Evolutionary conservation across 2,329 filamentous ascomycete genomes (phyloP).

Genomic region (Tolypocladium guangdongense): DNA sequence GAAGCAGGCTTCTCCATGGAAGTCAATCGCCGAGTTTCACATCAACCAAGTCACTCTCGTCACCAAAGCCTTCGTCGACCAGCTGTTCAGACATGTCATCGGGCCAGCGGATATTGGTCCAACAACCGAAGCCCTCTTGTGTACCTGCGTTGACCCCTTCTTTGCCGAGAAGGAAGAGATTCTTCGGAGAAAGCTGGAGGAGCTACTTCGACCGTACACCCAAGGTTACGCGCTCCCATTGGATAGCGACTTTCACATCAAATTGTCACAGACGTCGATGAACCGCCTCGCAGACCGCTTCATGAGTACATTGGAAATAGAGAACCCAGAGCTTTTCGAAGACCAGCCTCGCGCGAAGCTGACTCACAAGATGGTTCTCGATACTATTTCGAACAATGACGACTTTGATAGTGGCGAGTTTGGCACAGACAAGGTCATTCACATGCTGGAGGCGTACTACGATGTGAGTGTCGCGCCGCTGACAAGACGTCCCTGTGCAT

Average conservation of each 20-base stretch:
- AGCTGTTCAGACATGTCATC: constrained; percentile 21
- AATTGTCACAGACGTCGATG: background rate
- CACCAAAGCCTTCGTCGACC: constrained; percentile 25
- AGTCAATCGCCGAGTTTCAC: constrained; percentile 23
- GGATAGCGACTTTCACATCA: constrained; percentile 19
- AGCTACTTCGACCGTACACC: constrained; percentile 1
- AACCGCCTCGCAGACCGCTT: background rate
- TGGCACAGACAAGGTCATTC: constrained; percentile 27
- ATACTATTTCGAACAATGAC: constrained; percentile 1
- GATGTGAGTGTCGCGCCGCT: constrained; percentile 16
- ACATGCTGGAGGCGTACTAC: constrained; percentile 34
- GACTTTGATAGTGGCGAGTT: constrained; percentile 16
- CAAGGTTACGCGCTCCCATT: constrained; percentile 7
- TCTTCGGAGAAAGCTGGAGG: constrained; percentile 34
- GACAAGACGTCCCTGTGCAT: background rate
- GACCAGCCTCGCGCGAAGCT: background rate
- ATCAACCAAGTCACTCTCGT: constrained; percentile 17
- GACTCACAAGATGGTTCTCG: background rate
- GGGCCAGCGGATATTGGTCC: constrained; percentile 2
- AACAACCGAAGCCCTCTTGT: constrained; percentile 13
- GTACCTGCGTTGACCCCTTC: constrained; percentile 10
- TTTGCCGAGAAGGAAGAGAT: constrained; percentile 19
- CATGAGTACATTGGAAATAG: background rate
- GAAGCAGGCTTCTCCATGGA: constrained; percentile 26
- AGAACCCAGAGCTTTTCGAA: background rate